Evolutionary conservation across 169 alveolate genomes (phyloP).

Genomic region (Pseudocohnilembus persalinus): DNA sequence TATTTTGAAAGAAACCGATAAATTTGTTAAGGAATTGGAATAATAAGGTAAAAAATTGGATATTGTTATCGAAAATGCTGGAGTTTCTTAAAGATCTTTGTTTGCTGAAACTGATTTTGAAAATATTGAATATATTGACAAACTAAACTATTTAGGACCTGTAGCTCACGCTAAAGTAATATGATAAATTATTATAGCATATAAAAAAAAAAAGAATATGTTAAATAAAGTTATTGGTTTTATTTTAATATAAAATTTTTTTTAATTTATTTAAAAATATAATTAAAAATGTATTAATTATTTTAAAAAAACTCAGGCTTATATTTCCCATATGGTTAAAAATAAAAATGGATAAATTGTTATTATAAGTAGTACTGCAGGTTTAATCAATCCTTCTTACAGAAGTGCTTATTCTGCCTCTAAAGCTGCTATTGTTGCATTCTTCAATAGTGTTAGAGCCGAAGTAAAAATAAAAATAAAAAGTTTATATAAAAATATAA

Average conservation of each 20-base stretch:
- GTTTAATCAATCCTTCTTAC: not conserved
- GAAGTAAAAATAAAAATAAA: not conserved
- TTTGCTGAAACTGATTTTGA: constrained; percentile 10
- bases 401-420: constrained; percentile 18
- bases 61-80: constrained; percentile 24
- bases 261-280: too few relatives aligned
- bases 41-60: constrained; percentile 13
- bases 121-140: constrained; percentile 10
- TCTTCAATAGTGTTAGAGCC: constrained; percentile 11
- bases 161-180: constrained; percentile 21
- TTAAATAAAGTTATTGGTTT: too few relatives aligned
- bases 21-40: constrained; percentile 7
- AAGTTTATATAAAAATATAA: too few relatives aligned
- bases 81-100: constrained; percentile 3
- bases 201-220: too few relatives aligned
- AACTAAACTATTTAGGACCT: constrained; percentile 17
- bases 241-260: too few relatives aligned
- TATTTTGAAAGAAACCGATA: constrained; percentile 3
- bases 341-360: constrained; percentile 26
- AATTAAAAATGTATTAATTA: too few relatives aligned
- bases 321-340: not conserved
- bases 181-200: too few relatives aligned
- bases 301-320: not conserved
- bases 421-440: constrained; percentile 12
- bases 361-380: constrained; percentile 13